These are phyloP conservation scores for Dinochytrium kinnereticum DNA, from an alignment of 371 early-diverging fungal genomes.

Conservation along the genomic window DNA sequence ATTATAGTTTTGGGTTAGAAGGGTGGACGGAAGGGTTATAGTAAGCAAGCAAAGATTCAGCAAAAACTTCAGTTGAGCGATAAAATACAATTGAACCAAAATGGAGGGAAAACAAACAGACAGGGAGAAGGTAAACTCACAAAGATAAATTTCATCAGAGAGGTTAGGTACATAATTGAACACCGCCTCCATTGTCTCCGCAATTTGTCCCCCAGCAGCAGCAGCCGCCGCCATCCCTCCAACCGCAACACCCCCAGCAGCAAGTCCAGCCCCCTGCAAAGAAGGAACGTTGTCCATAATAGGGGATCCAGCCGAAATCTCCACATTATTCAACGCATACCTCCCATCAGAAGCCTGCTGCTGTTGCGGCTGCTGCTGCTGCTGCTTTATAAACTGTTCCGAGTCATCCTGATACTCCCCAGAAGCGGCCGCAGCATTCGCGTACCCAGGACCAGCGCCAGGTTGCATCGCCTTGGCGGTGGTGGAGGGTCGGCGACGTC, in stretches of 20 bases:
- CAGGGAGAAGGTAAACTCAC: slow-evolving; percentile 16
- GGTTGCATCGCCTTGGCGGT: slow-evolving; percentile 9
- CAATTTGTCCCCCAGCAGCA: slow-evolving; percentile 2
- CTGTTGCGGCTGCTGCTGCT: slow-evolving; percentile 10
- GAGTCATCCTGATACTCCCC: not conserved
- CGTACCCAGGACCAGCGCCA: slow-evolving; percentile 4
- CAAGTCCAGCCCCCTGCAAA: not conserved
- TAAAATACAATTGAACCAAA: no score
- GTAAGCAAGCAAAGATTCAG: no score
- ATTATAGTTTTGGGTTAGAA: no score
- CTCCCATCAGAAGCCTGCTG: not conserved
- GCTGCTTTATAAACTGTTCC: not conserved
- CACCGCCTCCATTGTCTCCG: slow-evolving; percentile 45
- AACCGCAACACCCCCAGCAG: not conserved
- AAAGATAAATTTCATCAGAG: slow-evolving; percentile 44
- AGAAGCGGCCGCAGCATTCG: not conserved
- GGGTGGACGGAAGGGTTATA: no score
- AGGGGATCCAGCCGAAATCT: not conserved
- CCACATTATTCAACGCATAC: slow-evolving; percentile 6
- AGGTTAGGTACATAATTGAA: slow-evolving; percentile 46
- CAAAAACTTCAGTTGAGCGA: no score
- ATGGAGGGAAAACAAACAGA: no score
- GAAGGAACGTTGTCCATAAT: not conserved
- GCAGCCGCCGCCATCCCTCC: not conserved
- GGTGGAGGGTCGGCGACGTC: slow-evolving; percentile 2